Base-by-base conservation (phyloP, 805 yeast genomes). In the Pichia heedii region DNA sequence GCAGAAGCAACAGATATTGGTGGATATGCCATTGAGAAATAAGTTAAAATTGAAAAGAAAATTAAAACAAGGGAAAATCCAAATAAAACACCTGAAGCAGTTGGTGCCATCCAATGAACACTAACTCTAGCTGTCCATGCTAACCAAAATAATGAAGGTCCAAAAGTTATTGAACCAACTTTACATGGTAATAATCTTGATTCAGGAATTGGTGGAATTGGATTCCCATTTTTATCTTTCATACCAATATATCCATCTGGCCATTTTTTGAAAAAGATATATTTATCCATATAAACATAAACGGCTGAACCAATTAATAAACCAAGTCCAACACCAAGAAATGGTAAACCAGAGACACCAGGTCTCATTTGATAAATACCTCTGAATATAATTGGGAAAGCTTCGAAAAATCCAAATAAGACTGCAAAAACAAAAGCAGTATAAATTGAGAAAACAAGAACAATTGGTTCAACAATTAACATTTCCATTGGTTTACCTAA, bases 1-100 rank as follows among this genome's bases (percentile, higher is more conserved):
- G 94, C 90, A n/a, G 90, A 80, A 0, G 96, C 95, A 20, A 86
- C 82, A 29, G 74, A 72, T 29, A 78, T 62, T 38, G 90, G 87
- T 22, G 93, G 90, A 60, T 78, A 84, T 5, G 83, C 61, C 70
- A 78, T 70, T 30, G 84, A 67, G 61, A 84, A 81, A 59, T 84
- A 84, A 39, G 77, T 73, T 55, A 84, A 69, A 39, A 78, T 74
- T 19, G 84, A 67, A 62, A 84, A 81, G 68, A 84, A 84, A 41
- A 84, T 74, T 54, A 83, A 65, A 43, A 84, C 73, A 47, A 84
- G 66, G 8, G 88, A 84, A 54, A 81, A 81, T 1, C 94, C 93
- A 54, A 84, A 76, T 29, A 89, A 79, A 37, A 82, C 74, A 52
- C 95, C 96, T 1, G 90, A 78, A 44, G 81, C 74, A 21, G 76